Evolutionary conservation across 441 rosid species (phyloP).

Genomic region (Omphalea diandra): DNA sequence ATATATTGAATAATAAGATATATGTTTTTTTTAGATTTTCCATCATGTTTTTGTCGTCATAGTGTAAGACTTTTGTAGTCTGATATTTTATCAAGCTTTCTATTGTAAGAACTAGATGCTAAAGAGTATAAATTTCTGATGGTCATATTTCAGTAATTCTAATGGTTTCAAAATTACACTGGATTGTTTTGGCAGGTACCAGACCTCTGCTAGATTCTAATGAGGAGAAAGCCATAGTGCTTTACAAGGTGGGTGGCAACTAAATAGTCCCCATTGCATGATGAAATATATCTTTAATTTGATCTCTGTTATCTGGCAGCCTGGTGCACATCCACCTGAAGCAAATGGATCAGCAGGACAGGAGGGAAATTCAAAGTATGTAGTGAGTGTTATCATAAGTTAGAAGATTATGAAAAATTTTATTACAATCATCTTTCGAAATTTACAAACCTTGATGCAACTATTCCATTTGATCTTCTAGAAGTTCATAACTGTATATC

Average conservation of each 20-base stretch:
- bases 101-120: conserved; percentile 3
- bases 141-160: neutral
- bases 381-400: conserved; percentile 1
- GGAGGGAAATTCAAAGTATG: conserved; percentile 79
- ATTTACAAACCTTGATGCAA: neutral
- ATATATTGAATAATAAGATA: no score
- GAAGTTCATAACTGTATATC: conserved; percentile 4
- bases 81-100: conserved; percentile 3
- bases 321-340: conserved; percentile 57
- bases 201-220: conserved; percentile 41
- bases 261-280: conserved; percentile 15
- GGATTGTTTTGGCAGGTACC: conserved; percentile 46
- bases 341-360: conserved; percentile 46
- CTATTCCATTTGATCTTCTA: conserved; percentile 15
- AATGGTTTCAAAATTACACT: conserved; percentile 15
- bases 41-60: neutral
- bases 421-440: neutral
- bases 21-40: neutral
- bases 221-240: conserved; percentile 89
- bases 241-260: conserved; percentile 57
- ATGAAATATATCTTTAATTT: conserved; percentile 15
- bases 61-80: neutral
- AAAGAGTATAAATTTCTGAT: neutral
- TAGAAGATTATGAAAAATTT: conserved; percentile 3
- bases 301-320: conserved; percentile 52